Evolutionary conservation across 805 yeast species (phyloP).

Genomic region (Lipomyces mesembrius): DNA sequence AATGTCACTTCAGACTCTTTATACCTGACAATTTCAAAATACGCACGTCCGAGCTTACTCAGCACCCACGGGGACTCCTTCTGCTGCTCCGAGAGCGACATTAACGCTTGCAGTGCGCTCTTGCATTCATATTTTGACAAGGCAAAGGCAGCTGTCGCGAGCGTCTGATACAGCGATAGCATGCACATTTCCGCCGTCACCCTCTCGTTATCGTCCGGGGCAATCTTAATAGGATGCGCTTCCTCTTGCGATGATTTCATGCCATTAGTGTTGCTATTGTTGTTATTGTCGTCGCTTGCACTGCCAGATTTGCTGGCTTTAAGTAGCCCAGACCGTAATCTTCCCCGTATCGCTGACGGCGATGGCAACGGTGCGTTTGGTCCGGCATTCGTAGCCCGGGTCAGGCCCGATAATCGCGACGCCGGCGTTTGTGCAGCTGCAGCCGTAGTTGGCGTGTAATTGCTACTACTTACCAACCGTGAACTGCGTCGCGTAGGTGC

Average conservation of each 20-base stretch:
- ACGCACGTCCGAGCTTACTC: constrained; percentile 75
- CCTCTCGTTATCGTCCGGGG: constrained; percentile 31
- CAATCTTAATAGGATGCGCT: constrained; percentile 16
- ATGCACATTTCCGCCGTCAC: constrained; percentile 31
- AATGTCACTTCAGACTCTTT: constrained; percentile 72
- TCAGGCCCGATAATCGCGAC: constrained; percentile 3
- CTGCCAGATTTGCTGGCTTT: constrained; percentile 4
- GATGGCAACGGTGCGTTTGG: neutral
- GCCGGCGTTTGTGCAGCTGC: neutral
- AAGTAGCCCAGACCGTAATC: constrained; percentile 17
- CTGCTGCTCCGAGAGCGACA: constrained; percentile 65
- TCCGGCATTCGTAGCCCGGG: neutral
- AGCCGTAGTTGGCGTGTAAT: neutral
- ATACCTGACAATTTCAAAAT: constrained; percentile 87
- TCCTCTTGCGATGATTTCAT: neutral
- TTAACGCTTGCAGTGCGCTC: constrained; percentile 73
- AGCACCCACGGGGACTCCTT: constrained; percentile 83
- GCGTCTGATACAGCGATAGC: constrained; percentile 30
- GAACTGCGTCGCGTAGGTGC: constrained; percentile 27
- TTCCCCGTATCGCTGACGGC: constrained; percentile 17
- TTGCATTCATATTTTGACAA: constrained; percentile 67
- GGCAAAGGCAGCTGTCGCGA: constrained; percentile 33
- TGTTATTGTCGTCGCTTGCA: neutral
- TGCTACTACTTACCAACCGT: constrained; percentile 10
- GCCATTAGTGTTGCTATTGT: neutral